phyloP scores from a whole-genome alignment of 306 rosid species.

The Albizia julibrissin region DNA sequence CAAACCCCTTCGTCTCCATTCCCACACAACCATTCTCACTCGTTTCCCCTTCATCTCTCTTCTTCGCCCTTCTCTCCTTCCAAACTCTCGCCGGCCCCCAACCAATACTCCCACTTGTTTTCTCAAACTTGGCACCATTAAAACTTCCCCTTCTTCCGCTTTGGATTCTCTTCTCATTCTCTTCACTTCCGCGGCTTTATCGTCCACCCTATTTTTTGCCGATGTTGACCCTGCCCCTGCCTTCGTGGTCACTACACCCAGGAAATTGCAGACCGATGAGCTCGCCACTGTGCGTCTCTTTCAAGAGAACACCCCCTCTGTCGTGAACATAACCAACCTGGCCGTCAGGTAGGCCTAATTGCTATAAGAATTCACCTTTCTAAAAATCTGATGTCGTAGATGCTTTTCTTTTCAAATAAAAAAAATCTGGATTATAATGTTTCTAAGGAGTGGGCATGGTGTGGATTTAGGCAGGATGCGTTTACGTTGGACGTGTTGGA shows the following conservation, averaged over 20 bases:
- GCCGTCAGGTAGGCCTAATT: slow-evolving; percentile 57
- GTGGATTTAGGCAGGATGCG: slow-evolving; percentile 83
- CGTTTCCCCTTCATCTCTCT: slow-evolving; percentile 35
- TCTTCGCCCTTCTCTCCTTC: not conserved
- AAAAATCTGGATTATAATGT: slow-evolving; percentile 3
- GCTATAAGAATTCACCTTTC: not conserved
- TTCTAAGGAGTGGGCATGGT: slow-evolving; percentile 21
- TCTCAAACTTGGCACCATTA: slow-evolving; percentile 7
- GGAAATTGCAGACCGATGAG: slow-evolving; percentile 86
- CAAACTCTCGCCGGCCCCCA: not conserved
- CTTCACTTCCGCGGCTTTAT: slow-evolving; percentile 73
- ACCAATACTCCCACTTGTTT: not conserved
- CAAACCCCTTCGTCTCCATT: slow-evolving; percentile 47
- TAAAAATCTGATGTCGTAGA: too few species aligned
- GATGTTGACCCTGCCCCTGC: slow-evolving; percentile 76
- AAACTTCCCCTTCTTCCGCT: slow-evolving; percentile 10
- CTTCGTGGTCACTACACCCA: slow-evolving; percentile 68
- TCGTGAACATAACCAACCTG: slow-evolving; percentile 92
- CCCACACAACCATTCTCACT: slow-evolving; percentile 1
- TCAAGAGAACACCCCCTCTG: slow-evolving; percentile 92
- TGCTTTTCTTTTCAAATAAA: not conserved
- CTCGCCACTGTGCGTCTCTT: slow-evolving; percentile 95
- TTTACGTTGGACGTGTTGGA: slow-evolving; percentile 93
- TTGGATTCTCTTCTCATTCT: slow-evolving; percentile 59
- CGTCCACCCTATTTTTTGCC: slow-evolving; percentile 62